These are phyloP conservation scores for Cryptosporidium andersoni DNA, from an alignment of 169 alveolate species.

Conservation along the genomic window DNA sequence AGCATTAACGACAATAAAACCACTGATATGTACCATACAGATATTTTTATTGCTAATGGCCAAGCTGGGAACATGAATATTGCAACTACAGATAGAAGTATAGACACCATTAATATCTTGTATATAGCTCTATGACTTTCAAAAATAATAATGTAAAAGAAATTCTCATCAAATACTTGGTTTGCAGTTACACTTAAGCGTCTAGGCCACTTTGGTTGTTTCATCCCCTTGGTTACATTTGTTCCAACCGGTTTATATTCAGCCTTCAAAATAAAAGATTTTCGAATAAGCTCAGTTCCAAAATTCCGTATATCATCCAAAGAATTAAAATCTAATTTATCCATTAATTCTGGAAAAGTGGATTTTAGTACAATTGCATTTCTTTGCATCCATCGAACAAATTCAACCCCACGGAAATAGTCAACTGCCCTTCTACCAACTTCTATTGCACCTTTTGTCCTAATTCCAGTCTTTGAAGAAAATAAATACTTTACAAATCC, in stretches of 20 bases:
- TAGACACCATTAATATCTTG: slow-evolving; percentile 78
- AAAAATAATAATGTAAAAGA: slow-evolving; percentile 82
- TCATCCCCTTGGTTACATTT: slow-evolving; percentile 30
- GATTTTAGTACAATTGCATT: slow-evolving; percentile 74
- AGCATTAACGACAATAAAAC: slow-evolving; percentile 80
- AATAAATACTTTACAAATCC: slow-evolving; percentile 30
- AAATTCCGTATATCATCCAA: slow-evolving; percentile 17
- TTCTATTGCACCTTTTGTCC: slow-evolving; percentile 77
- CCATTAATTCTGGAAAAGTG: slow-evolving; percentile 37
- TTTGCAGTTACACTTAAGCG: slow-evolving; percentile 81
- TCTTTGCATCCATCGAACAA: slow-evolving; percentile 76
- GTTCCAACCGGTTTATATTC: slow-evolving; percentile 68
- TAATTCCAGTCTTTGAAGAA: slow-evolving; percentile 72
- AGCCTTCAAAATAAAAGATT: slow-evolving; percentile 48
- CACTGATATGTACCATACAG: slow-evolving; percentile 85
- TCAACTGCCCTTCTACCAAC: slow-evolving; percentile 88
- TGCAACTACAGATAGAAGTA: slow-evolving; percentile 77
- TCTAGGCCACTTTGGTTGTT: slow-evolving; percentile 87
- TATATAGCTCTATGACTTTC: slow-evolving; percentile 84
- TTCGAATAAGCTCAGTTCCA: slow-evolving; percentile 50
- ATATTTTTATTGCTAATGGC: slow-evolving; percentile 84
- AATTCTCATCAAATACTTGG: slow-evolving; percentile 82
- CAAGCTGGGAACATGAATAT: slow-evolving; percentile 87
- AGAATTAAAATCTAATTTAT: slow-evolving; percentile 36
- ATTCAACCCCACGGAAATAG: slow-evolving; percentile 84